phyloP scores from a whole-genome alignment of 192 early-diverging fungal species.

The Podila epigama region DNA sequence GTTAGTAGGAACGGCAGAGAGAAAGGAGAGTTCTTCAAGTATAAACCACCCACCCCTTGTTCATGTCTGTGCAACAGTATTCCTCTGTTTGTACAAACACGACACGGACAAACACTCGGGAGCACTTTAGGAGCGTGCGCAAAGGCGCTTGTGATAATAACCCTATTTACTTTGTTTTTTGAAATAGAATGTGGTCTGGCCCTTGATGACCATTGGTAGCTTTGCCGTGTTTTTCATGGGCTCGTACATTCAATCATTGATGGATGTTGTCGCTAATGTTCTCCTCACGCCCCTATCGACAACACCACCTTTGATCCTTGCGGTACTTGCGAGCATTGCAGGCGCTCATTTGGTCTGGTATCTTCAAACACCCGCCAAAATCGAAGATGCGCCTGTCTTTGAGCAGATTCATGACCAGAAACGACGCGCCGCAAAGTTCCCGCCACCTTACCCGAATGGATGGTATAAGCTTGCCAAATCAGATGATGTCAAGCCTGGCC shows the following conservation, averaged over 20 bases:
- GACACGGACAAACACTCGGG: background rate
- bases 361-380: slow-evolving; percentile 9
- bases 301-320: slow-evolving; percentile 22
- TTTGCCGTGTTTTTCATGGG: slow-evolving; percentile 43
- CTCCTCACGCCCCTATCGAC: slow-evolving; percentile 12
- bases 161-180: background rate
- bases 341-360: slow-evolving; percentile 3
- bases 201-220: slow-evolving; percentile 30
- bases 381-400: slow-evolving; percentile 24
- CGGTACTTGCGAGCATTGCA: slow-evolving; percentile 2
- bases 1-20: no score
- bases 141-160: background rate
- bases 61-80: background rate
- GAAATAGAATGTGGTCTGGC: slow-evolving; percentile 39
- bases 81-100: background rate
- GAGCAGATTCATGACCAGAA: slow-evolving; percentile 48
- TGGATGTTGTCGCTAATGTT: background rate
- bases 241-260: slow-evolving; percentile 10
- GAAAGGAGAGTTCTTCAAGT: background rate
- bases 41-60: background rate
- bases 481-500: slow-evolving; percentile 36
- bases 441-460: slow-evolving; percentile 42
- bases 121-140: no score
- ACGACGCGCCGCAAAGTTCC: slow-evolving; percentile 30
- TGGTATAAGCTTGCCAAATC: slow-evolving; percentile 43